phyloP scores from a whole-genome alignment of 768 basidiomycete species.

The Hygrophorus pudorinus region DNA sequence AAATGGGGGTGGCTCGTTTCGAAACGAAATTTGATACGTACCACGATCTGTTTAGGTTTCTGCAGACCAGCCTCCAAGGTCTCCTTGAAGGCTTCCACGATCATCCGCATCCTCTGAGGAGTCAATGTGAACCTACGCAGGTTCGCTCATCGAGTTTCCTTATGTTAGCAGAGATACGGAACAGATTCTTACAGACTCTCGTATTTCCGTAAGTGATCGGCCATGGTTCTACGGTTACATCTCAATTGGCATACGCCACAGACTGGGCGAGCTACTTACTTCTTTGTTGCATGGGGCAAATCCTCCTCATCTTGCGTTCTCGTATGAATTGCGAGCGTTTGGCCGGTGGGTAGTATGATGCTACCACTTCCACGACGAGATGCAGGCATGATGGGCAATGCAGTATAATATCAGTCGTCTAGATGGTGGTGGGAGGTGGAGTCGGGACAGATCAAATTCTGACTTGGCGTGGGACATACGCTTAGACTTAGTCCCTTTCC shows the following conservation, averaged over 20 bases:
- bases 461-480: constrained; percentile 11
- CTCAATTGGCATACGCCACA: neutral
- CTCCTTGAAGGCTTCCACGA: constrained; percentile 93
- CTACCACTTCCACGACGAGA: constrained; percentile 76
- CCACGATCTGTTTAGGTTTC: constrained; percentile 79
- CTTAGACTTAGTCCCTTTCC: too few relatives aligned
- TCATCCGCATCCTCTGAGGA: constrained; percentile 90
- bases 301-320: constrained; percentile 81
- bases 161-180: neutral
- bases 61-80: constrained; percentile 79
- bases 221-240: constrained; percentile 62
- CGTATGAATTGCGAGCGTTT: constrained; percentile 79
- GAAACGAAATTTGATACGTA: constrained; percentile 31
- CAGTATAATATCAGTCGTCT: neutral
- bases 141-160: constrained; percentile 4
- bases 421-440: constrained; percentile 3
- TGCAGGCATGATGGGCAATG: constrained; percentile 37
- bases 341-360: constrained; percentile 60
- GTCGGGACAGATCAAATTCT: constrained; percentile 2
- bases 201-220: constrained; percentile 86
- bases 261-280: constrained; percentile 33
- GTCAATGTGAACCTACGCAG: constrained; percentile 67
- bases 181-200: constrained; percentile 61
- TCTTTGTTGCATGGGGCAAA: constrained; percentile 91
- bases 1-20: too few relatives aligned